Conservation (phyloP, 1,139 yeast species). For the Candida glucosophila region DNA sequence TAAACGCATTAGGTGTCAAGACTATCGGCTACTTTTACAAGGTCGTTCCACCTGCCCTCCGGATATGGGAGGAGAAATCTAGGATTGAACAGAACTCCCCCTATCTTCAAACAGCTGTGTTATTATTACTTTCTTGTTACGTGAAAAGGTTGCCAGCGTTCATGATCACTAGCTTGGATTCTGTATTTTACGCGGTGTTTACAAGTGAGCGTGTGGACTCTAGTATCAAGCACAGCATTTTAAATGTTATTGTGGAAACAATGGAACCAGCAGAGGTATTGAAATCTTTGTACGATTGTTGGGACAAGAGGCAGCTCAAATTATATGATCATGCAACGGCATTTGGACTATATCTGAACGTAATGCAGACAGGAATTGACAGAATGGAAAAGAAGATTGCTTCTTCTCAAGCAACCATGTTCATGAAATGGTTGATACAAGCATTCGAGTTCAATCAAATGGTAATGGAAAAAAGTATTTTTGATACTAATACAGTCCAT, state of each 20-base stretch:
- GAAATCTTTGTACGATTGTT: constrained; percentile 51
- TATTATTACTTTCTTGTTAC: constrained; percentile 66
- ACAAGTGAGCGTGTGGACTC: constrained; percentile 49
- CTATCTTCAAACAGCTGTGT: constrained; percentile 54
- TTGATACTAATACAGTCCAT: constrained; percentile 68
- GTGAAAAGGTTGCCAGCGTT: constrained; percentile 84
- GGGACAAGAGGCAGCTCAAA: constrained; percentile 30
- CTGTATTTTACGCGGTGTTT: constrained; percentile 51
- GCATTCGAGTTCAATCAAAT: constrained; percentile 62
- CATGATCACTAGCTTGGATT: constrained; percentile 59
- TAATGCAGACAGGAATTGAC: constrained; percentile 59
- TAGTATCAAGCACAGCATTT: constrained; percentile 55
- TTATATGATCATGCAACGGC: constrained; percentile 31
- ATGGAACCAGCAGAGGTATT: constrained; percentile 61
- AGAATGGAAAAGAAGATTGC: constrained; percentile 68
- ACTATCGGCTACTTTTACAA: constrained; percentile 79
- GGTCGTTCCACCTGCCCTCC: constrained; percentile 68
- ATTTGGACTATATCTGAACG: constrained; percentile 61
- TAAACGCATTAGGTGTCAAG: constrained; percentile 75
- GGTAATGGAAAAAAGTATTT: constrained; percentile 25
- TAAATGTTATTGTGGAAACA: constrained; percentile 57
- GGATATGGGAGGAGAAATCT: constrained; percentile 37
- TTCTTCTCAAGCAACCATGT: constrained; percentile 56
- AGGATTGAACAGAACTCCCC: constrained; percentile 17
- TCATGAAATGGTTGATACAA: constrained; percentile 62